Evolutionary conservation across 441 rosid species (phyloP).

Genomic region (Breynia disticha): DNA sequence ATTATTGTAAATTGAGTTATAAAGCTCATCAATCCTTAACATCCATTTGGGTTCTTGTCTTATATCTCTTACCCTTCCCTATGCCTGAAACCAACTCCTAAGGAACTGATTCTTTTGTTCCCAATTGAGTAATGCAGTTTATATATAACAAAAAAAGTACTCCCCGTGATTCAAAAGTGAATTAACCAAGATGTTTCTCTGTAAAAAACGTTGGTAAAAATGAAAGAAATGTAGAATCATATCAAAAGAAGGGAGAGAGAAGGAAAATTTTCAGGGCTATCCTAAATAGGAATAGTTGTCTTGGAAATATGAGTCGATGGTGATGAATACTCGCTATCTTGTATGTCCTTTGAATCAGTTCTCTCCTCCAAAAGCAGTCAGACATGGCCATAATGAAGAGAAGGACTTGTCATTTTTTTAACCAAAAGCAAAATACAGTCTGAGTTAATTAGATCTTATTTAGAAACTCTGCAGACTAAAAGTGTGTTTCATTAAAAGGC

Average conservation of each 20-base stretch:
- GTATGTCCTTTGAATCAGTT: conserved; percentile 87
- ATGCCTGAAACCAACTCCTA: conserved; percentile 15
- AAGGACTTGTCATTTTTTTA: conserved; percentile 59
- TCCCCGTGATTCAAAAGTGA: not conserved
- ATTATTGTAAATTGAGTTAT: no score
- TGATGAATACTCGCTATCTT: conserved; percentile 76
- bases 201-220: not conserved
- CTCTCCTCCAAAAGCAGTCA: conserved; percentile 63
- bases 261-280: conserved; percentile 2
- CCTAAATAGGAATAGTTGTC: conserved; percentile 14
- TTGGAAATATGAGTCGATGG: conserved; percentile 49
- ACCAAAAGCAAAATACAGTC: conserved; percentile 18
- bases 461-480: not conserved
- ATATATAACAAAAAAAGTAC: not conserved
- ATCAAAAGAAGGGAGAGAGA: conserved; percentile 3
- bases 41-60: not conserved
- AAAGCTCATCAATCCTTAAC: not conserved
- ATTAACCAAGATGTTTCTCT: not conserved
- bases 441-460: conserved; percentile 1
- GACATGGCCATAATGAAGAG: conserved; percentile 68
- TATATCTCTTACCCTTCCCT: conserved; percentile 2
- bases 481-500: not conserved
- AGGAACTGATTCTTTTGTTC: conserved; percentile 23
- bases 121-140: conserved; percentile 26
- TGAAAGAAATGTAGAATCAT: conserved; percentile 1